Evolutionary conservation across 495 filamentous ascomycete species (phyloP).

Genomic region (Friedmanniomyces endolithicus): DNA sequence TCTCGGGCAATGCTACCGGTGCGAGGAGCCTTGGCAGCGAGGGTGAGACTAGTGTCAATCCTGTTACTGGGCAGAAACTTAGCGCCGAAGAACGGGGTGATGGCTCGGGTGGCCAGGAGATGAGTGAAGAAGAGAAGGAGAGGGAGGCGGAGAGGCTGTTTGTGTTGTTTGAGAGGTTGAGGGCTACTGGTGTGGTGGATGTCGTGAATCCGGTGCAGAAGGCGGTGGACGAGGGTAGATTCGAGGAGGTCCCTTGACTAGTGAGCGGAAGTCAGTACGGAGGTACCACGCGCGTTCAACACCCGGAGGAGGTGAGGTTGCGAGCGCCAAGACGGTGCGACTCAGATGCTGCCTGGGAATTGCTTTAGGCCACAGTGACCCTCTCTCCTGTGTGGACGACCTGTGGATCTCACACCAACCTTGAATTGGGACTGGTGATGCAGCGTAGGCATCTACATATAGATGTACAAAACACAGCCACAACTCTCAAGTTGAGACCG

Average conservation of each 20-base stretch:
- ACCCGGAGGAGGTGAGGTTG: too few species aligned
- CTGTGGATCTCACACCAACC: too few species aligned
- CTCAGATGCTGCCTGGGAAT: too few species aligned
- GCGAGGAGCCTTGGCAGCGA: constrained; percentile 37
- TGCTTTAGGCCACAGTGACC: too few species aligned
- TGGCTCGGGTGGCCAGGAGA: constrained; percentile 45
- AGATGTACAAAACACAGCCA: too few species aligned
- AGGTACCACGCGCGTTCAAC: too few species aligned
- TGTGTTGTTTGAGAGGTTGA: constrained; percentile 85
- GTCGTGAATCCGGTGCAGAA: constrained; percentile 76
- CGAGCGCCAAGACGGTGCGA: too few species aligned
- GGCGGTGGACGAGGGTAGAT: constrained; percentile 62
- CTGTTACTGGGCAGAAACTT: constrained; percentile 76
- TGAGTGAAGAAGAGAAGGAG: constrained; percentile 88
- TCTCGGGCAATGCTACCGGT: constrained; percentile 56
- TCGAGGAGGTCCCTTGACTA: constrained; percentile 47
- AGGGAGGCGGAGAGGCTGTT: constrained; percentile 86
- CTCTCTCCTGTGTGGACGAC: too few species aligned
- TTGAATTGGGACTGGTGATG: too few species aligned
- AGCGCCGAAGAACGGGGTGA: constrained; percentile 46
- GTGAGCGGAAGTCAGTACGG: neutral
- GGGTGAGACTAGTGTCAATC: constrained; percentile 53
- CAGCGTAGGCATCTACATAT: too few species aligned
- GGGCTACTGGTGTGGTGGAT: constrained; percentile 67
- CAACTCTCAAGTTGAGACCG: too few species aligned